These are phyloP conservation scores for Juglanconis juglandina DNA, from an alignment of 2,329 filamentous ascomycete genomes.

Conservation along the genomic window DNA sequence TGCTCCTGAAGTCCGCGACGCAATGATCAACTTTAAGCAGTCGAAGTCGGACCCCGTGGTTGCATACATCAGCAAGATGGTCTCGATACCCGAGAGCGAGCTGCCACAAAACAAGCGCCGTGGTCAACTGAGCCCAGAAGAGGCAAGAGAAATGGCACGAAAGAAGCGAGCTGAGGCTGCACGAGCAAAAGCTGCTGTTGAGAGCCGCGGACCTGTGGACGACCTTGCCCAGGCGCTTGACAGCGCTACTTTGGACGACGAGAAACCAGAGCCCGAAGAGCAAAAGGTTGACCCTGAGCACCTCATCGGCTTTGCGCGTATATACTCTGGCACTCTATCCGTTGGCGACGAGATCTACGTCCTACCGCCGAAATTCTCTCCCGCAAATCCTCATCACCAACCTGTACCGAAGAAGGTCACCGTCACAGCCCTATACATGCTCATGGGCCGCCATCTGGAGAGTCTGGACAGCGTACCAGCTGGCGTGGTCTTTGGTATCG, in stretches of 20 bases:
- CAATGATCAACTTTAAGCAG: constrained; percentile 77
- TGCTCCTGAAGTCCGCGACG: constrained; percentile 65
- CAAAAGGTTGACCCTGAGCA: constrained; percentile 71
- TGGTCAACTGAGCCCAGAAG: constrained; percentile 77
- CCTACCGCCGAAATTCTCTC: constrained; percentile 87
- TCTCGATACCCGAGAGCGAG: constrained; percentile 89
- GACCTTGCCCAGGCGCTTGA: constrained; percentile 60
- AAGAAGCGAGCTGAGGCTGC: constrained; percentile 88
- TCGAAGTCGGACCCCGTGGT: constrained; percentile 73
- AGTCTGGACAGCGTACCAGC: constrained; percentile 80
- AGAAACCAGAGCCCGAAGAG: constrained; percentile 39
- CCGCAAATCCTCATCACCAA: constrained; percentile 66
- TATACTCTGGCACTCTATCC: constrained; percentile 85
- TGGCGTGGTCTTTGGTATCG: constrained; percentile 92
- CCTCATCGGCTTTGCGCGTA: constrained; percentile 87
- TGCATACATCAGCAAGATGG: constrained; percentile 97
- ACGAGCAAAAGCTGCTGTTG: constrained; percentile 63
- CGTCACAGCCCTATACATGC: constrained; percentile 83
- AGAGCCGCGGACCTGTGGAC: constrained; percentile 45
- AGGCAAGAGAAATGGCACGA: constrained; percentile 81
- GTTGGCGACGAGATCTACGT: constrained; percentile 92
- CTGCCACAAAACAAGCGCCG: constrained; percentile 80
- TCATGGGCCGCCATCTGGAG: constrained; percentile 91
- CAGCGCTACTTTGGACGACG: constrained; percentile 56
- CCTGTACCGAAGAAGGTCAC: constrained; percentile 79